These are phyloP conservation scores for Phytophthora melonis DNA, from an alignment of 352 stramenopile genomes.

Conservation along the genomic window DNA sequence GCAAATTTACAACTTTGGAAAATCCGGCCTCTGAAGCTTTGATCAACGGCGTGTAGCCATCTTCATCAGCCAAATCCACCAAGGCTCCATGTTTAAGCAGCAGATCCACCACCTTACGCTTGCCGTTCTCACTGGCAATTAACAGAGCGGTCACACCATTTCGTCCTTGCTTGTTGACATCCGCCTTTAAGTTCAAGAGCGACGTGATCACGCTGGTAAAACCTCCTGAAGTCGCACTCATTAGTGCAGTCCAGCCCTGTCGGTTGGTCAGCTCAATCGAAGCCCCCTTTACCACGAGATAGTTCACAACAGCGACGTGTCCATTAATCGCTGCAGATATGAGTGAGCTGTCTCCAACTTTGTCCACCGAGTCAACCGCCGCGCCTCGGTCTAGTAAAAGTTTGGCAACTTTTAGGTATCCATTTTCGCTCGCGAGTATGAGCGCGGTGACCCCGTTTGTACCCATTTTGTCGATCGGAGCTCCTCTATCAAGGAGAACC, in stretches of 20 bases:
- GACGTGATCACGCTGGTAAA: neutral
- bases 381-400: neutral
- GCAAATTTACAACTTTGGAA: neutral
- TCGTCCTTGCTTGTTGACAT: neutral
- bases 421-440: neutral
- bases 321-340: neutral
- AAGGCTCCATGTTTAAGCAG: slow-evolving; percentile 5
- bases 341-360: neutral
- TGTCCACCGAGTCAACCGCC: slow-evolving; percentile 5
- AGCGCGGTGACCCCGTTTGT: slow-evolving; percentile 2
- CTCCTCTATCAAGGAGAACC: neutral
- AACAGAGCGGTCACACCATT: neutral
- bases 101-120: slow-evolving; percentile 1
- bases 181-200: neutral
- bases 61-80: neutral
- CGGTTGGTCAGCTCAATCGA: neutral
- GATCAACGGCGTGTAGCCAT: neutral
- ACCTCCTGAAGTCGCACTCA: neutral
- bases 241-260: neutral
- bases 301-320: neutral
- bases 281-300: neutral
- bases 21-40: neutral
- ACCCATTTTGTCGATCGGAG: neutral
- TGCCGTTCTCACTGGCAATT: neutral
- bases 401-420: slow-evolving; percentile 1